These are phyloP conservation scores for Colletotrichum gloeosporioides DNA, from an alignment of 2,329 filamentous ascomycete species.

Conservation along the genomic window DNA sequence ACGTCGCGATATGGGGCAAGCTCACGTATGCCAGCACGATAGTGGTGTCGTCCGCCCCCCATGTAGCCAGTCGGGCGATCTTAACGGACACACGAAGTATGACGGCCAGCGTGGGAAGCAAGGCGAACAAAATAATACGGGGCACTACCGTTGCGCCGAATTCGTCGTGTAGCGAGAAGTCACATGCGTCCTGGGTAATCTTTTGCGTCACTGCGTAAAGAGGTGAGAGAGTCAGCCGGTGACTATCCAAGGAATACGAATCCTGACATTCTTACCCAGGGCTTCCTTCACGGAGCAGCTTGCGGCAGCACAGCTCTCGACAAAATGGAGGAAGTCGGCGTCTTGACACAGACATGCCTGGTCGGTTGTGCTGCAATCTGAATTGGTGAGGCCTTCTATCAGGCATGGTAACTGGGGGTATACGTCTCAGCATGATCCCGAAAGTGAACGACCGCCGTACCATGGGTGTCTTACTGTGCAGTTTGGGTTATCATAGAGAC, in stretches of 20 bases:
- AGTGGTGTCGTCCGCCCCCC: not conserved
- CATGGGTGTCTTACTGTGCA: not conserved
- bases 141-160: not conserved
- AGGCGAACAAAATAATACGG: not conserved
- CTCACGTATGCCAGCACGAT: not conserved
- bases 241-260: rapidly evolving
- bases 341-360: not conserved
- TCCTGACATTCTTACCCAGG: not conserved
- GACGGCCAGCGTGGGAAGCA: not conserved
- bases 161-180: not conserved
- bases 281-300: not conserved
- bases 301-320: not conserved
- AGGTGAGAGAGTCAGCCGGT: rapidly evolving
- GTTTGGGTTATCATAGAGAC: not conserved
- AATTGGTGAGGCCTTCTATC: not conserved
- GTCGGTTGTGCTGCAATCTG: not conserved
- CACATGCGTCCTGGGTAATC: not conserved
- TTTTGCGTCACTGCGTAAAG: not conserved
- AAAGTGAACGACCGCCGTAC: not conserved
- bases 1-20: too few species aligned
- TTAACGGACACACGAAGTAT: not conserved
- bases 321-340: not conserved
- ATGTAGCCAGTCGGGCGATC: not conserved
- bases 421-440: not conserved
- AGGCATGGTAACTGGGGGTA: not conserved